Base-by-base conservation (phyloP, 352 stramenopile genomes). In the Phytophthora pisi region DNA sequence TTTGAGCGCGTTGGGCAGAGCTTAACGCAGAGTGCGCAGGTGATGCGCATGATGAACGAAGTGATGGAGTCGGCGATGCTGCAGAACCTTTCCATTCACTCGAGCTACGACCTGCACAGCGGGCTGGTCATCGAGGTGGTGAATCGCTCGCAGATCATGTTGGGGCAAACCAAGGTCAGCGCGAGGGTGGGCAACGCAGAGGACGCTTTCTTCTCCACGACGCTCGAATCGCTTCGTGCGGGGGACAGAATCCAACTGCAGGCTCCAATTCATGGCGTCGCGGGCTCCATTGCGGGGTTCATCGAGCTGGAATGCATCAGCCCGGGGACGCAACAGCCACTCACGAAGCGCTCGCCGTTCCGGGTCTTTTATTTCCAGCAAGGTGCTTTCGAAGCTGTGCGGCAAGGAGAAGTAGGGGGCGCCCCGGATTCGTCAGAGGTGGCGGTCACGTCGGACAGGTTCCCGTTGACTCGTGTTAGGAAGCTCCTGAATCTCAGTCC, bases 11-110 rank as follows among this genome's bases (percentile, higher is more conserved):
- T 93, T 47, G 83, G 78, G 10, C 61, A 90, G 60, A 92, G 83
- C 34, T 74, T 93, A 26, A 71, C 69, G 36, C 83, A 91, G 60
- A 93, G 83, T 28, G 77, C 74, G 46, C 72, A 89, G 57, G 74
- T 91, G 64, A 92, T 93, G 85, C 78, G 78, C 46, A 90, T 93
- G 80, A 93, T 93, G 85, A 93, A 93, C 67, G 74, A 79, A 16
- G 84, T 92, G 67, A 92, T 93, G 85, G 85, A 93, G 72, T 69
- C 79, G 3, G 81, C 83, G 54, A 70, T 93, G 77, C 51, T 93
- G 56, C 85, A 93, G 74, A 90, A 81, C 61, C 61, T 93, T 42
- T 60, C 57, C 15, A 64, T 84, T 6, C 61, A 58, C 31, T 75
- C 54, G 34, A 30, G 4, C 16, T 85, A 77, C 55, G 57, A 75